phyloP scores from a whole-genome alignment of 176 grass and related monocot genomes.

The Poa pratensis region DNA sequence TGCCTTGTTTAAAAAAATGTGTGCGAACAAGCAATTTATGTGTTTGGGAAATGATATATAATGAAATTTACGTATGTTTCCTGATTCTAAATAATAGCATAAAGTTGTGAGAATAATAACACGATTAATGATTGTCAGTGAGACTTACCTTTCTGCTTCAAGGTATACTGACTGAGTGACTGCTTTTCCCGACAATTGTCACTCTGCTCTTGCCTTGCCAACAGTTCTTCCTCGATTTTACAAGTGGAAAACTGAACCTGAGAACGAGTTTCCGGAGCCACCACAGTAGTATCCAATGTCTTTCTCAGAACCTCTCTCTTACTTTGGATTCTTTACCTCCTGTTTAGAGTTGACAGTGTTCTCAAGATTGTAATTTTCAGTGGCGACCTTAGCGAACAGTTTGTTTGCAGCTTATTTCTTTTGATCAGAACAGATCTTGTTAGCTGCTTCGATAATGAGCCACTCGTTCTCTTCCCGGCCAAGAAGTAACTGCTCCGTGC shows the following conservation, averaged over 20 bases:
- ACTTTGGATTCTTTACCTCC: neutral
- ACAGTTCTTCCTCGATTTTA: conserved; percentile 25
- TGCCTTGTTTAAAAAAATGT: no score
- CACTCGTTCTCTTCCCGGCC: conserved; percentile 58
- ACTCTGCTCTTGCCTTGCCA: neutral
- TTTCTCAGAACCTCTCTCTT: no score
- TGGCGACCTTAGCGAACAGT: conserved; percentile 38
- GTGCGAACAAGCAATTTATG: neutral
- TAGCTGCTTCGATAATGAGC: conserved; percentile 46
- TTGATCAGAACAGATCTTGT: conserved; percentile 50
- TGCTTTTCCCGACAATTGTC: conserved; percentile 37
- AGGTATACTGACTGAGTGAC: conserved; percentile 16
- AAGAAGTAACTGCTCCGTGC: conserved; percentile 45
- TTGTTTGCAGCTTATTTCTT: conserved; percentile 53
- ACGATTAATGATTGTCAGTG: neutral
- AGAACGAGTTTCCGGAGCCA: conserved; percentile 1
- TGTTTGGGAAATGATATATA: neutral
- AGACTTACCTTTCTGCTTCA: conserved; percentile 47
- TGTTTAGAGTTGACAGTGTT: conserved; percentile 51
- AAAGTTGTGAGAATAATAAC: conserved; percentile 1
- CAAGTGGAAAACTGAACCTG: conserved; percentile 24
- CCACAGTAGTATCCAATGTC: no score
- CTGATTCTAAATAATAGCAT: neutral
- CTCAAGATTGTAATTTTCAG: conserved; percentile 58
- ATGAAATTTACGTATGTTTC: no score